Evolutionary conservation across 2,329 filamentous ascomycete species (phyloP).

Genomic region (Cryoendolithus antarcticus): DNA sequence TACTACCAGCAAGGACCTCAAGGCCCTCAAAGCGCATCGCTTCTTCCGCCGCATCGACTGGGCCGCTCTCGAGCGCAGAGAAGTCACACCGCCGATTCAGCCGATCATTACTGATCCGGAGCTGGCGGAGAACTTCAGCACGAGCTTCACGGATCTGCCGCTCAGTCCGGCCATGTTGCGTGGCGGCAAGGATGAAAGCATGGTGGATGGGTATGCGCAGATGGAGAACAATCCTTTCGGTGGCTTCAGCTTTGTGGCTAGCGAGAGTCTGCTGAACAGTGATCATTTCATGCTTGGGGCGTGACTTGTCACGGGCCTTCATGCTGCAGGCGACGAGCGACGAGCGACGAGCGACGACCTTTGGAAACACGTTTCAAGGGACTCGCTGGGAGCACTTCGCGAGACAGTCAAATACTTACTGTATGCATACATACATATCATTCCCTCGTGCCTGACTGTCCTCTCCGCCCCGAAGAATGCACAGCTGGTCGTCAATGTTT

Average conservation of each 20-base stretch:
- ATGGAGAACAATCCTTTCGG: constrained; percentile 37
- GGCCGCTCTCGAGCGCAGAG: constrained; percentile 69
- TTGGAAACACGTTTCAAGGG: no score
- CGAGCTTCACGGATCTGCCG: constrained; percentile 79
- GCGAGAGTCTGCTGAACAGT: constrained; percentile 35
- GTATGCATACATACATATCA: no score
- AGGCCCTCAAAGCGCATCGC: constrained; percentile 75
- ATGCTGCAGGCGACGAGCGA: no score
- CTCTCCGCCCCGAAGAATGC: no score
- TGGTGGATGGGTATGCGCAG: constrained; percentile 8
- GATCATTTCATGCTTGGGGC: constrained; percentile 22
- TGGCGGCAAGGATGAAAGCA: constrained; percentile 9
- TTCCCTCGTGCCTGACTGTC: no score
- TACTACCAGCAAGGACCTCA: constrained; percentile 78
- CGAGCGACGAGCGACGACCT: no score
- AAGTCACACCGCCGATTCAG: constrained; percentile 78
- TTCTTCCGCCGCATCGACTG: constrained; percentile 98
- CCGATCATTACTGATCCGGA: constrained; percentile 95
- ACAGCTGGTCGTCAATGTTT: no score
- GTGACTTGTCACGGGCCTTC: constrained; percentile 16
- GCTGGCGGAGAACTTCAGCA: constrained; percentile 87
- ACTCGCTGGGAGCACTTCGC: neutral
- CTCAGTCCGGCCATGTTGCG: constrained; percentile 56
- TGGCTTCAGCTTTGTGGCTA: constrained; percentile 42
- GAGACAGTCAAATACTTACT: no score